A percentile compares a stretch with the other conserved stretches of the same genome.
phyloP scores from a whole-genome alignment of 768 basidiomycete species.

The Tulasnella sp. region DNA sequence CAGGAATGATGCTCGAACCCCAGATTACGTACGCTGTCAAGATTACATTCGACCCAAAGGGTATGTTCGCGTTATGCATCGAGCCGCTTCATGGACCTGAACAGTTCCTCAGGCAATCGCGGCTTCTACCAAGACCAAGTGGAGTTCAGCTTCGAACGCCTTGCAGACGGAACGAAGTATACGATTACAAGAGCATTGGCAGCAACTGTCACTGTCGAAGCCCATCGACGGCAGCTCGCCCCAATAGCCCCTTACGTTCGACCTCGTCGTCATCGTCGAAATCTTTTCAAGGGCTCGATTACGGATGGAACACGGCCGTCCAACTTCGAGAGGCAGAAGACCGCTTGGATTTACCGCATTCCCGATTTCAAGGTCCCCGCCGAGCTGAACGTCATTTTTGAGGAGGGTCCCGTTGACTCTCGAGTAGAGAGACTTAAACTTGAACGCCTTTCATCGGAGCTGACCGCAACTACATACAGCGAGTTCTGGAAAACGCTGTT shows the following conservation, averaged over 20 bases:
- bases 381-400: neutral
- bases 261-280: neutral
- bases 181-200: neutral
- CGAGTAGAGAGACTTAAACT: neutral
- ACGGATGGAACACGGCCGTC: constrained; percentile 33
- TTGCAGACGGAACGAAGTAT: neutral
- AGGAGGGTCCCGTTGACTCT: neutral
- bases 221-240: constrained; percentile 37
- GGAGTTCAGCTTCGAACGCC: neutral
- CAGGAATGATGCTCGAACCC: neutral
- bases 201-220: neutral
- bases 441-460: neutral
- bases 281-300: constrained; percentile 21
- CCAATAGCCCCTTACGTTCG: constrained; percentile 34
- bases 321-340: neutral
- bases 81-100: neutral
- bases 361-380: constrained; percentile 25
- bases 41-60: constrained; percentile 2
- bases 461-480: constrained; percentile 28
- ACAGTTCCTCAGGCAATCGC: neutral
- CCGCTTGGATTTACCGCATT: constrained; percentile 34
- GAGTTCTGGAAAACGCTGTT: constrained; percentile 36
- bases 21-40: neutral
- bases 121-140: constrained; percentile 14
- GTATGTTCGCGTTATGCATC: neutral